Base-by-base conservation (phyloP, 2,329 filamentous ascomycete species). In the Sporothrix pseudoabietina region DNA sequence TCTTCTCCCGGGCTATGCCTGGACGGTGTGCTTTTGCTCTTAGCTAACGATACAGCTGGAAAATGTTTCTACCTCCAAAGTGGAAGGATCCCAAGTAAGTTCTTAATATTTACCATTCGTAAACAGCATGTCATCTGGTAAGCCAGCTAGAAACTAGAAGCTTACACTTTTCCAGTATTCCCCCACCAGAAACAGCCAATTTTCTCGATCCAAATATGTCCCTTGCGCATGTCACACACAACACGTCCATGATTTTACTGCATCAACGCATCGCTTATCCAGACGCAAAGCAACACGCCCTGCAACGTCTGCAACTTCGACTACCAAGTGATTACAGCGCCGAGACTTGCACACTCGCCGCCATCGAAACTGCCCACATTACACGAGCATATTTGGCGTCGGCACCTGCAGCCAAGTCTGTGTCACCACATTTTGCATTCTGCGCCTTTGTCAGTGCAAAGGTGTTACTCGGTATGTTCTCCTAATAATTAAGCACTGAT, bases 371-470 rank as follows among this genome's bases (percentile, higher is more conserved):
- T 1, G 59, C 59, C 39, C 32, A 44, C 35, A 65, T 65, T 10
- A 65, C 59, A 9, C 32, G 19, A 16, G 32, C 41, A 22, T 65
- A 65, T 35, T 19, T 65, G 7, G 59, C 59, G 1, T 65, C 59
- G 1, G 59, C 59, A 35, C 59, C 59, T 3, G 59, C 59, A 5
- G 14, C 59, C 35, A 65, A 41, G 9, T n/a, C 59, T n/a, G 59
- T 65, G 22, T 65, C 59, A 65, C 59, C 59, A 26, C 59, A 65
- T 16, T 65, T 65, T 41, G 59, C 59, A 7, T 65, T 65, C 22
- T 65, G 59, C 16, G 59, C 59, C 19, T 65, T 65, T 65, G 59
- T 65, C 16, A 65, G 59, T 41, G 59, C 59, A 41, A 65, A 65
- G 19, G 32, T 44, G 59, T 32, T 65, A 16, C 59, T 65, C 10